Evolutionary conservation across 768 basidiomycete species (phyloP).

Genomic region (Antrodiella citrinella): DNA sequence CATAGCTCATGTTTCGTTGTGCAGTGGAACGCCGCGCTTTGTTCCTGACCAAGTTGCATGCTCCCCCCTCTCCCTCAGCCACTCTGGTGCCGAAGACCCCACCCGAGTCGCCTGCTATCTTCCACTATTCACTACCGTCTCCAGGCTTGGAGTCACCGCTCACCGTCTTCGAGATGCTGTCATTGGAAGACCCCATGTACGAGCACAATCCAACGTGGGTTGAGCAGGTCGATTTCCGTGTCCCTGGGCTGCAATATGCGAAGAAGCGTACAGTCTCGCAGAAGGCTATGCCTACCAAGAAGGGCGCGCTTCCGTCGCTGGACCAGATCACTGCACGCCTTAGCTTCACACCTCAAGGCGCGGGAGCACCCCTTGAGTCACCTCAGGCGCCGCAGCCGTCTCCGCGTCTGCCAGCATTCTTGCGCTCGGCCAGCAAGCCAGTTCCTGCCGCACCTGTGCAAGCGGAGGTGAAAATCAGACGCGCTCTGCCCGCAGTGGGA

Average conservation of each 20-base stretch:
- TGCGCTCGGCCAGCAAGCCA: conserved; percentile 10
- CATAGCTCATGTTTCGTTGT: conserved; percentile 3
- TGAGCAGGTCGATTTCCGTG: conserved; percentile 59
- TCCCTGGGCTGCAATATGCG: conserved; percentile 20
- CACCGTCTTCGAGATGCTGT: conserved; percentile 44
- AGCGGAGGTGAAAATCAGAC: conserved; percentile 8
- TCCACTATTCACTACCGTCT: conserved; percentile 63
- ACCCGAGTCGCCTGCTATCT: conserved; percentile 61
- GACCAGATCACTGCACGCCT: conserved; percentile 69
- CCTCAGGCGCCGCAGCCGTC: conserved; percentile 14
- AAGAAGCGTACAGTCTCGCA: conserved; percentile 10
- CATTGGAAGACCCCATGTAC: conserved; percentile 10
- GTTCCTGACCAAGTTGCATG: conserved; percentile 66
- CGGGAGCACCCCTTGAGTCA: conserved; percentile 18
- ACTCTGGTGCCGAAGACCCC: conserved; percentile 53
- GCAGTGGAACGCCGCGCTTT: conserved; percentile 68
- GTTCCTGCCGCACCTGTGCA: not conserved
- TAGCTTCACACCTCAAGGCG: conserved; percentile 29
- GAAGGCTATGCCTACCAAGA: conserved; percentile 13
- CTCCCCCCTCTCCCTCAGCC: conserved; percentile 57
- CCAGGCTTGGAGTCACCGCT: conserved; percentile 59
- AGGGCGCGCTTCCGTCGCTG: conserved; percentile 50
- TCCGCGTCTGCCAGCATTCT: conserved; percentile 28
- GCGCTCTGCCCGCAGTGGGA: conserved; percentile 16
- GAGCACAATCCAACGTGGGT: conserved; percentile 37